A percentile compares a stretch with the other conserved stretches of the same genome.
These are phyloP conservation scores for Calonectria fujianensis DNA, from an alignment of 2,329 filamentous ascomycete genomes.

Conservation along the genomic window DNA sequence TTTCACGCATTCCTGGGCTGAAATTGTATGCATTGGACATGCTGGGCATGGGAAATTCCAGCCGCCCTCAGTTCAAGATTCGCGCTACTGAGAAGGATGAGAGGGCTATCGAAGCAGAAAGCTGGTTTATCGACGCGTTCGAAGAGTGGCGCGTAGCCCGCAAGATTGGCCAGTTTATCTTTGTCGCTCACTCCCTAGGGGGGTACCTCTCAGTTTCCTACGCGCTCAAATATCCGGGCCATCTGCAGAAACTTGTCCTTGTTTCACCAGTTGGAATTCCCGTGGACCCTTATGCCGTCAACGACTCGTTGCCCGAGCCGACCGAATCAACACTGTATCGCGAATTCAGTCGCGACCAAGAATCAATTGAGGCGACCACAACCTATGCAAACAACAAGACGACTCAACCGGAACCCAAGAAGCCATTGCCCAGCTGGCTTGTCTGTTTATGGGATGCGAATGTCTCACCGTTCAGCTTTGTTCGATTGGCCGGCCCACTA, in stretches of 20 bases:
- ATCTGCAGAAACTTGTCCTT: slow-evolving; percentile 95
- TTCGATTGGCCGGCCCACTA: slow-evolving; percentile 91
- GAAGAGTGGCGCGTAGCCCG: slow-evolving; percentile 95
- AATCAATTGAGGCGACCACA: slow-evolving; percentile 64
- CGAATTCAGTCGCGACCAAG: slow-evolving; percentile 88
- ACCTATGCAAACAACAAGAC: slow-evolving; percentile 61
- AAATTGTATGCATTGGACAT: slow-evolving; percentile 97
- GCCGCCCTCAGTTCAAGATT: slow-evolving; percentile 88
- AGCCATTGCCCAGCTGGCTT: slow-evolving; percentile 88
- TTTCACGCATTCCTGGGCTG: slow-evolving; percentile 87
- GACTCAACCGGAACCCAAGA: slow-evolving; percentile 59
- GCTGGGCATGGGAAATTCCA: slow-evolving; percentile 96
- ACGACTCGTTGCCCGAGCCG: slow-evolving; percentile 86
- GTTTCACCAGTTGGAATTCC: slow-evolving; percentile 96
- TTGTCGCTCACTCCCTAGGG: slow-evolving; percentile 94
- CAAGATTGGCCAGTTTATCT: slow-evolving; percentile 93
- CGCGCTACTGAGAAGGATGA: slow-evolving; percentile 86
- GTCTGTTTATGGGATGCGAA: slow-evolving; percentile 98
- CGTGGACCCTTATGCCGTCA: slow-evolving; percentile 92
- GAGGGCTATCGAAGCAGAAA: slow-evolving; percentile 91
- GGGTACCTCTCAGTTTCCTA: slow-evolving; percentile 97
- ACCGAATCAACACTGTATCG: slow-evolving; percentile 80
- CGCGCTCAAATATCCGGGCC: slow-evolving; percentile 95
- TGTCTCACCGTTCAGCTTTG: slow-evolving; percentile 93
- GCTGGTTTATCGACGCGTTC: slow-evolving; percentile 95